Evolutionary conservation across 306 rosid genomes (phyloP).

Genomic region (Vicia faba): DNA sequence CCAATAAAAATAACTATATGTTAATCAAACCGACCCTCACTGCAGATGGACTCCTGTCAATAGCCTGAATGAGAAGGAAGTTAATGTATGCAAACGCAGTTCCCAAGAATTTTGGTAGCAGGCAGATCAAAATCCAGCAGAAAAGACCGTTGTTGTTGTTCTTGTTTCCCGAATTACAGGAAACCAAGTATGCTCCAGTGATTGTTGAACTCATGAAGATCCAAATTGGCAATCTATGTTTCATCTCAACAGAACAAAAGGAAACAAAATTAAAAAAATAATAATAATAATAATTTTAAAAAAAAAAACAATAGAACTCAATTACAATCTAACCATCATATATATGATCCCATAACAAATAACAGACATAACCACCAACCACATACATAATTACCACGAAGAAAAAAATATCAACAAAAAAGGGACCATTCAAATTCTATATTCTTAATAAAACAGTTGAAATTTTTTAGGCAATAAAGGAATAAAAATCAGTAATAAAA

Average conservation of each 20-base stretch:
- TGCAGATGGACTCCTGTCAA: constrained; percentile 81
- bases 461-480: neutral
- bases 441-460: neutral
- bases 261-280: constrained; percentile 7
- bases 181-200: constrained; percentile 77
- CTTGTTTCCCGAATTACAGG: constrained; percentile 97
- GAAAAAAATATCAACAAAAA: neutral
- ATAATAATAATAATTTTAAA: too few relatives aligned
- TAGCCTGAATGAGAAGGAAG: constrained; percentile 76
- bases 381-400: neutral
- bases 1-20: constrained; percentile 37
- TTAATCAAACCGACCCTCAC: constrained; percentile 45
- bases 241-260: constrained; percentile 12
- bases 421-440: neutral
- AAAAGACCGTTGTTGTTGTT: constrained; percentile 72
- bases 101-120: constrained; percentile 84
- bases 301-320: too few relatives aligned
- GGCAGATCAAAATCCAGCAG: constrained; percentile 77
- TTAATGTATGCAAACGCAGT: constrained; percentile 72
- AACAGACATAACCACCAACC: neutral
- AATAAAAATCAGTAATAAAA: constrained; percentile 4
- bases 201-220: constrained; percentile 97
- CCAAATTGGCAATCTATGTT: constrained; percentile 63
- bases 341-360: neutral
- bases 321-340: constrained; percentile 19